Evolutionary conservation across 2,329 filamentous ascomycete genomes (phyloP).

Genomic region (Massarina eburnea): DNA sequence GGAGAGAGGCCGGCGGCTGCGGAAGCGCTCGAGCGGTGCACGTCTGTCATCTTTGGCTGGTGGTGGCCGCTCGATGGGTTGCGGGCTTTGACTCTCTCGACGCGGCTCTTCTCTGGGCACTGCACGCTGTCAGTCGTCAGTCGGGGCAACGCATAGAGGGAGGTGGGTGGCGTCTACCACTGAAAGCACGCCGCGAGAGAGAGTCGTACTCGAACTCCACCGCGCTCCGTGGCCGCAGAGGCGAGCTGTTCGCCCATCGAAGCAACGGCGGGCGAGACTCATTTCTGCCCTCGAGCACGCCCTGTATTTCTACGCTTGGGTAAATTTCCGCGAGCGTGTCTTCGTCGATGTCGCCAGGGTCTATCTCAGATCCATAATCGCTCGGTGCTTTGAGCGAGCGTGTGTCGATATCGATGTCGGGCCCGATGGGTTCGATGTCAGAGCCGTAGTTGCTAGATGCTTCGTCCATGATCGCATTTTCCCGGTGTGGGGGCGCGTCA

Average conservation of each 20-base stretch:
- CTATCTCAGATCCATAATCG: slow-evolving; percentile 68
- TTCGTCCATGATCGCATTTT: slow-evolving; percentile 31
- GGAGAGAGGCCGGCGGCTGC: slow-evolving; percentile 76
- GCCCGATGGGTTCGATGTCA: slow-evolving; percentile 60
- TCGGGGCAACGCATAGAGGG: neutral
- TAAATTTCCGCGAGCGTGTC: slow-evolving; percentile 46
- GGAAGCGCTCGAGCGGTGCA: slow-evolving; percentile 75
- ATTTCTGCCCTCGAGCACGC: slow-evolving; percentile 5
- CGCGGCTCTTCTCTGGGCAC: slow-evolving; percentile 31
- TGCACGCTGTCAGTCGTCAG: slow-evolving; percentile 47
- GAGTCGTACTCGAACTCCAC: slow-evolving; percentile 49
- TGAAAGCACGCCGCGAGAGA: slow-evolving; percentile 38
- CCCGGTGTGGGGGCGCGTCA: neutral
- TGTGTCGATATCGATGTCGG: slow-evolving; percentile 62
- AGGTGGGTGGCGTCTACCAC: slow-evolving; percentile 23
- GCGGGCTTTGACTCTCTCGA: slow-evolving; percentile 2
- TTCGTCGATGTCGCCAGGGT: slow-evolving; percentile 56
- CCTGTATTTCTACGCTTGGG: slow-evolving; percentile 24
- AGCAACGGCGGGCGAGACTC: slow-evolving; percentile 7
- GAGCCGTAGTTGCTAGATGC: slow-evolving; percentile 62
- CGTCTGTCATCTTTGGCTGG: slow-evolving; percentile 42
- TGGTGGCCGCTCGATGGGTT: neutral
- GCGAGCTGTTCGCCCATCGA: slow-evolving; percentile 25
- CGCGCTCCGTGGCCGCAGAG: slow-evolving; percentile 23
- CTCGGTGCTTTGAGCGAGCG: slow-evolving; percentile 47